These are phyloP conservation scores for Breviolum minutum DNA, from an alignment of 73 alveolate genomes.

Conservation along the genomic window DNA sequence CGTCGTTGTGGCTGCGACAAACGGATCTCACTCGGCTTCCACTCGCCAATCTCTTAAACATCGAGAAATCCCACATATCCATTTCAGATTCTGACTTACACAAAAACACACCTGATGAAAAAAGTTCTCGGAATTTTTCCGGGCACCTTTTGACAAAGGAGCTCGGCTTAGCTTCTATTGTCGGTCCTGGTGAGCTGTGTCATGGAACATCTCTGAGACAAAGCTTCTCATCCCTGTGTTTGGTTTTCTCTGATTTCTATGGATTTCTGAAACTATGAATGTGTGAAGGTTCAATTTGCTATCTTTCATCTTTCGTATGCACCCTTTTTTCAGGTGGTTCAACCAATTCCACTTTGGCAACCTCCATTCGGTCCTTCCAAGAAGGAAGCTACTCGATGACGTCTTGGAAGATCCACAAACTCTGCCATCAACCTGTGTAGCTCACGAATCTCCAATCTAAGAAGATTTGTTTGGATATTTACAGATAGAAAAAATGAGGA, in stretches of 20 bases:
- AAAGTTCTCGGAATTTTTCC: no score
- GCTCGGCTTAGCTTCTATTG: neutral
- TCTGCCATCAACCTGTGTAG: neutral
- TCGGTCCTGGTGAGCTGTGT: neutral
- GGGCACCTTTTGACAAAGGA: conserved; percentile 8
- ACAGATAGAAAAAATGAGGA: no score
- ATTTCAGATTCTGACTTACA: neutral
- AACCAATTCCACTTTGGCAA: neutral
- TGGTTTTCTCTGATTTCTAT: no score
- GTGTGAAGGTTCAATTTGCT: no score
- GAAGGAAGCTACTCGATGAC: neutral
- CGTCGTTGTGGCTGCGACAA: conserved; percentile 20
- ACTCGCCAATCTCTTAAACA: no score
- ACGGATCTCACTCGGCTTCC: no score
- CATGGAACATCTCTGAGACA: no score
- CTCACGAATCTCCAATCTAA: neutral
- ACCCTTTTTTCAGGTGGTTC: neutral
- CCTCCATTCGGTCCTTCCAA: conserved; percentile 10
- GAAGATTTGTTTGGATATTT: neutral
- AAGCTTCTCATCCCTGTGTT: no score
- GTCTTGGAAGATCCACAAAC: conserved; percentile 15
- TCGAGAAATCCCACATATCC: neutral
- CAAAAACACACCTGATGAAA: neutral
- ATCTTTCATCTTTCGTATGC: neutral
- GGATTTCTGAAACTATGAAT: no score